Evolutionary conservation across 2,329 filamentous ascomycete genomes (phyloP).

Genomic region (Colletotrichum agaves): DNA sequence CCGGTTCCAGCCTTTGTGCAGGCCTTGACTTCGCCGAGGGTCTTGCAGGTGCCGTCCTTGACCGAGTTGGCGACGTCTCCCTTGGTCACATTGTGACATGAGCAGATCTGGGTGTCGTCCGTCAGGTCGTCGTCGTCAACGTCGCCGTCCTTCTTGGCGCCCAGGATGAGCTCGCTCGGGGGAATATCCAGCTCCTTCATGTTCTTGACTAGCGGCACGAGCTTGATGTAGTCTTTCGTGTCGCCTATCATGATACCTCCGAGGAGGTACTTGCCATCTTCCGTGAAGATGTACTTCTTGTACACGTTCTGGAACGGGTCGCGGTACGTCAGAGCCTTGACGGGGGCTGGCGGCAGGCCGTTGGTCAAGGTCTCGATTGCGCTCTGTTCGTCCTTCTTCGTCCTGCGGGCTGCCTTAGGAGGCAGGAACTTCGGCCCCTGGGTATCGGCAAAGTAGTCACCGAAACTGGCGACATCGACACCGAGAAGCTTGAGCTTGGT

Average conservation of each 20-base stretch:
- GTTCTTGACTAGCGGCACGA: constrained; percentile 87
- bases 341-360: constrained; percentile 66
- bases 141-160: constrained; percentile 77
- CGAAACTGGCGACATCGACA: constrained; percentile 92
- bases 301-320: constrained; percentile 90
- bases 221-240: constrained; percentile 88
- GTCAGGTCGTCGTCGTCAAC: constrained; percentile 81
- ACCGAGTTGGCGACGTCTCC: constrained; percentile 78
- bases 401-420: constrained; percentile 58
- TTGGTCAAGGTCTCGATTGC: constrained; percentile 62
- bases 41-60: constrained; percentile 84
- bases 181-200: constrained; percentile 82
- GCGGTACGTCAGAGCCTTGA: constrained; percentile 88
- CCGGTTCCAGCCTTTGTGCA: constrained; percentile 94
- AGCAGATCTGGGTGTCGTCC: constrained; percentile 90
- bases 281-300: constrained; percentile 93
- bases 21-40: constrained; percentile 83
- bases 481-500: constrained; percentile 92
- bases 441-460: constrained; percentile 91
- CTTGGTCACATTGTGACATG: constrained; percentile 92
- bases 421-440: constrained; percentile 85
- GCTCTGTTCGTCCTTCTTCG: constrained; percentile 48
- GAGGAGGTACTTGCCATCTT: constrained; percentile 88
- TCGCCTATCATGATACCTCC: constrained; percentile 99
- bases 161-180: constrained; percentile 85